Evolutionary conservation across 495 filamentous ascomycete species (phyloP).

Genomic region (Penicillium pulvis): DNA sequence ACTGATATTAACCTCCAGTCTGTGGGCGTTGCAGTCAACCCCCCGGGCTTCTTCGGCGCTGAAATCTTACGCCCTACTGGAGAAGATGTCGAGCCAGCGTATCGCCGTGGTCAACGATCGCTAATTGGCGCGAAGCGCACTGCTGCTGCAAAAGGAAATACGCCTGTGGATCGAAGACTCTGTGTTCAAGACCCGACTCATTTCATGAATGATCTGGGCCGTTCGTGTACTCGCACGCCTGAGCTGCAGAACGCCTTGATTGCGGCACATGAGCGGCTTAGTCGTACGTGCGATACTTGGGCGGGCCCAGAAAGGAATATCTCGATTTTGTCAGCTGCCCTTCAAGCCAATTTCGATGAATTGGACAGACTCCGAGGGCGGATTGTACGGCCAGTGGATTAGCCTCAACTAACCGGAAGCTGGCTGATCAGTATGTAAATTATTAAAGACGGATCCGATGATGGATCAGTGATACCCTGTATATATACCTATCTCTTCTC

Average conservation of each 20-base stretch:
- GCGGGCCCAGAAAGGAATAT: constrained; percentile 1
- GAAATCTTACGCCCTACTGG: constrained; percentile 14
- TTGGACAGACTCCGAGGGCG: constrained; percentile 24
- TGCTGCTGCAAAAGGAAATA: constrained; percentile 32
- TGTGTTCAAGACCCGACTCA: constrained; percentile 65
- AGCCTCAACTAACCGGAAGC: not conserved
- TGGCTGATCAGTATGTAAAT: not conserved
- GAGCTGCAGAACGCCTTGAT: constrained; percentile 35
- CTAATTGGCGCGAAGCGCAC: constrained; percentile 38
- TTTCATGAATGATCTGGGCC: constrained; percentile 57
- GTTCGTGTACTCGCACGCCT: constrained; percentile 32
- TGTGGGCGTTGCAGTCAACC: constrained; percentile 54
- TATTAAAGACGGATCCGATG: not conserved
- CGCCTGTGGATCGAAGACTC: constrained; percentile 32
- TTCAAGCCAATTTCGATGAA: constrained; percentile 41
- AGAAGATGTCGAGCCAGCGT: constrained; percentile 24
- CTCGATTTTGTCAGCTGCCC: constrained; percentile 30
- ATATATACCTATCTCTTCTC: constrained; percentile 15
- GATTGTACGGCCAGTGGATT: constrained; percentile 4
- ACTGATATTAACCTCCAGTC: constrained; percentile 42
- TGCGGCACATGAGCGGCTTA: constrained; percentile 26
- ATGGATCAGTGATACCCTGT: constrained; percentile 13
- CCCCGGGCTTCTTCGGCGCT: constrained; percentile 43
- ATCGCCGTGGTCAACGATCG: constrained; percentile 42
- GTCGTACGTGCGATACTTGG: constrained; percentile 25